Conservation (phyloP, 257 asterid species). For the Nicotiana sylvestris region DNA sequence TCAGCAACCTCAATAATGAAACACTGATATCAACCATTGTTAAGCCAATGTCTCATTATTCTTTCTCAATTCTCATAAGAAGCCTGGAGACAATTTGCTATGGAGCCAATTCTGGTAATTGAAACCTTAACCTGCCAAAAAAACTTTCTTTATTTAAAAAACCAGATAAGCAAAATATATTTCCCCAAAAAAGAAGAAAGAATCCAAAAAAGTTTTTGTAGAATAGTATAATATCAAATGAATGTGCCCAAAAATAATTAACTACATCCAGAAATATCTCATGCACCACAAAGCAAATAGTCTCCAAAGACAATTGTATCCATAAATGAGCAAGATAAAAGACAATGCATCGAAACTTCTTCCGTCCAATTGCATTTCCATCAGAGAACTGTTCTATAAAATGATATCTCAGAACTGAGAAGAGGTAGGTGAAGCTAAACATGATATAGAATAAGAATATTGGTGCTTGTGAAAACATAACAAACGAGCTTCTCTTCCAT, state of each 20-base stretch:
- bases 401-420: not conserved
- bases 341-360: not conserved
- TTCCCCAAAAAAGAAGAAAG: not conserved
- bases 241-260: not conserved
- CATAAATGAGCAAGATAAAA: not conserved
- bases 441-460: not conserved
- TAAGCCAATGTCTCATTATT: constrained; percentile 29
- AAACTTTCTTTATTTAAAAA: not conserved
- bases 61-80: constrained; percentile 21
- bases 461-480: not conserved
- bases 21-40: constrained; percentile 53
- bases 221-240: not conserved
- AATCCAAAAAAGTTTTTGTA: not conserved
- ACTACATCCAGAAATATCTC: not conserved
- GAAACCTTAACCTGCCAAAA: constrained; percentile 10
- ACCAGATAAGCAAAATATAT: not conserved
- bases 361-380: not conserved
- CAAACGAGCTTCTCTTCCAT: not conserved
- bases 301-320: not conserved
- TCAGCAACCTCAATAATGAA: constrained; percentile 50
- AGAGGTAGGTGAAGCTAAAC: not conserved
- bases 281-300: not conserved
- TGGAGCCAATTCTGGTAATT: constrained; percentile 10
- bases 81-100: constrained; percentile 11
- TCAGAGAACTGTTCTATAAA: not conserved